Evolutionary conservation across 108 stramenopile genomes (phyloP), one percentile per base, ranked within the genome.

Genomic region (Asterionellopsis glacialis): DNA sequence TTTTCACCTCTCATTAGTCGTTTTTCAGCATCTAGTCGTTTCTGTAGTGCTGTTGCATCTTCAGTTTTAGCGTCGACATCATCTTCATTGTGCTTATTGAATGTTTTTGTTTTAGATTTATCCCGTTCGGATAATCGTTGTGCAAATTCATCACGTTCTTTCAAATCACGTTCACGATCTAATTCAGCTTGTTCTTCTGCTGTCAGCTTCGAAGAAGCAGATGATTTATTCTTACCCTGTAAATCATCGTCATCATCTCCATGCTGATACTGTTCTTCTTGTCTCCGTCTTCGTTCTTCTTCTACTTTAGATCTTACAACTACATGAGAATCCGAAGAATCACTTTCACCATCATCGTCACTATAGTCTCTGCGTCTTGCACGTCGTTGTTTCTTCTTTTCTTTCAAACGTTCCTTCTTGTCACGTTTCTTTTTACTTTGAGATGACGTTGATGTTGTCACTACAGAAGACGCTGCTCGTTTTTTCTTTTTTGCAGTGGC

Each of bases 71-170:
- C 19, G 45, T 57, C 64, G 40, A 40, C 58, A 57, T 68, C 55
- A 57, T 68, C 68, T n/a, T n/a, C n/a, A n/a, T n/a, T n/a, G n/a
- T n/a, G n/a, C 39, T 68, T 68, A 61, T 57, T 28, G 38, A 47
- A 48, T 57, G 74, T 52, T 55, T 74, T 72, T n/a, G 69, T 73
- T 42, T 90, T 89, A 14, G 50, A 53, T 59, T 96, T 71, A 64
- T 98, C 95, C 66, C 77, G 76, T 27, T 90, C 83, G 43, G 82
- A 24, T 76, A 96, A 81, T 11, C 95, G 82, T 55, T 90, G 66
- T 9, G 90, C 95, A 63, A 98, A 92, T 52, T 91, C 97, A 72
- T 98, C 95, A 24, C 97, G 77, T 70, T 96, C 97, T 41, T 77
- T 70, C 9, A 84, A 55, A 67, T 98, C 97, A 44, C 60, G 69